phyloP scores from a whole-genome alignment of 768 basidiomycete genomes.

The Xerocomellus intermedius region DNA sequence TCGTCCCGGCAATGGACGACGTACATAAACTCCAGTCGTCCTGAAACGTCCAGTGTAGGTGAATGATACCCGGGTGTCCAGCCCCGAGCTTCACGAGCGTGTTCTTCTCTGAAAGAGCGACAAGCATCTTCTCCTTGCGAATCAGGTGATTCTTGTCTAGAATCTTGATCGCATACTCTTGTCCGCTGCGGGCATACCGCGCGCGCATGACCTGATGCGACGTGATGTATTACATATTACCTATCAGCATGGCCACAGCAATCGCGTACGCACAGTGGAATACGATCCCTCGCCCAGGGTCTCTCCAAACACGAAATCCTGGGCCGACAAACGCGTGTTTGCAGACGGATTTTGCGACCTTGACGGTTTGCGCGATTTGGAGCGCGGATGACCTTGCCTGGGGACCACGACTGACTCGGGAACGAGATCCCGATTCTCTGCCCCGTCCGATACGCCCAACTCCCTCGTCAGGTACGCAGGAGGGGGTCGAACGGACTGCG shows the following conservation, averaged over 20 bases:
- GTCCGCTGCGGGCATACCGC: slow-evolving; percentile 51
- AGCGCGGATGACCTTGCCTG: slow-evolving; percentile 29
- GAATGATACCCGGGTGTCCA: slow-evolving; percentile 79
- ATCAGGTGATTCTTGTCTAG: slow-evolving; percentile 82
- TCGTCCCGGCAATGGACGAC: slow-evolving; percentile 26
- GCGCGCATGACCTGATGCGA: slow-evolving; percentile 54
- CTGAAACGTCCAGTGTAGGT: slow-evolving; percentile 81
- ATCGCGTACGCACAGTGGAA: slow-evolving; percentile 59
- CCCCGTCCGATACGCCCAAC: slow-evolving; percentile 41
- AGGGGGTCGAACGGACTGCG: slow-evolving; percentile 36
- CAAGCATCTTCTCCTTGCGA: slow-evolving; percentile 72
- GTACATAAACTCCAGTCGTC: slow-evolving; percentile 81
- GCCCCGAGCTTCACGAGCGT: slow-evolving; percentile 63
- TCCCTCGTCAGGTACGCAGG: slow-evolving; percentile 62
- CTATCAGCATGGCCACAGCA: slow-evolving; percentile 8
- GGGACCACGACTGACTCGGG: slow-evolving; percentile 7
- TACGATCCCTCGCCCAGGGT: slow-evolving; percentile 83
- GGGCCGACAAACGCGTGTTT: slow-evolving; percentile 43
- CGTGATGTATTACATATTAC: slow-evolving; percentile 10
- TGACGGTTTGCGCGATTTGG: slow-evolving; percentile 40
- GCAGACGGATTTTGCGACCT: slow-evolving; percentile 47
- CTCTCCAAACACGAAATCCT: slow-evolving; percentile 72
- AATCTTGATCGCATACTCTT: slow-evolving; percentile 75
- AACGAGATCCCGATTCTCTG: slow-evolving; percentile 15
- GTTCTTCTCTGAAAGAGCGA: slow-evolving; percentile 79